Conservation (phyloP, 345 rosid genomes). For the Hypericum perforatum region DNA sequence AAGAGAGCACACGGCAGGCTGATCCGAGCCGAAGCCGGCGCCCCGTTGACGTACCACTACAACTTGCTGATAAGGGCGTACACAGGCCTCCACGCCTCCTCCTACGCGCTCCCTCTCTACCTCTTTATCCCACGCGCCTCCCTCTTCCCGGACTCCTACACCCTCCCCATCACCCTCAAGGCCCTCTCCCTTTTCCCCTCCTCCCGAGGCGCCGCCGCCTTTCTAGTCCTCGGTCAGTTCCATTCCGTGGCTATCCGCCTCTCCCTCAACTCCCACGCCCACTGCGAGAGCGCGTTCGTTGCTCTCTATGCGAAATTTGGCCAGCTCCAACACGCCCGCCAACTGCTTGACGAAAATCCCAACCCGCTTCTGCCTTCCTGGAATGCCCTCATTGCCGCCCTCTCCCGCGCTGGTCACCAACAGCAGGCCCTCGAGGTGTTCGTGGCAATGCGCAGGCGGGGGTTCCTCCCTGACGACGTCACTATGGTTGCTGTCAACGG, state of each 20-base stretch:
- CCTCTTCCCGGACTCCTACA: slow-evolving; percentile 53
- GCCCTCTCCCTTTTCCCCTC: slow-evolving; percentile 36
- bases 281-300: slow-evolving; percentile 71
- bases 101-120: slow-evolving; percentile 35
- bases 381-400: slow-evolving; percentile 53
- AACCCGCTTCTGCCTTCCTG: slow-evolving; percentile 54
- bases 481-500: slow-evolving; percentile 69
- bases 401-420: slow-evolving; percentile 45
- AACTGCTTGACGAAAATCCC: slow-evolving; percentile 53
- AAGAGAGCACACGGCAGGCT: too few relatives aligned
- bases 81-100: slow-evolving; percentile 43
- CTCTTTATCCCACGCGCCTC: slow-evolving; percentile 44
- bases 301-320: slow-evolving; percentile 44
- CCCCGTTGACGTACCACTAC: too few relatives aligned
- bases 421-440: slow-evolving; percentile 53
- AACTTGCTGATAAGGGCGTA: slow-evolving; percentile 44
- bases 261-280: slow-evolving; percentile 48
- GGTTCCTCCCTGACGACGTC: slow-evolving; percentile 65
- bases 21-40: too few relatives aligned
- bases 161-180: slow-evolving; percentile 61
- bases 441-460: slow-evolving; percentile 39
- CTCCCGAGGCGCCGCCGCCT: slow-evolving; percentile 40
- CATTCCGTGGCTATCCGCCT: slow-evolving; percentile 46
- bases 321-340: slow-evolving; percentile 36
- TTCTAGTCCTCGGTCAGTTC: slow-evolving; percentile 43